Evolutionary conservation across 1,284 basidiomycete species (phyloP), one percentile per base, ranked within the genome.

Genomic region (Sanghuangporus sanghuang): DNA sequence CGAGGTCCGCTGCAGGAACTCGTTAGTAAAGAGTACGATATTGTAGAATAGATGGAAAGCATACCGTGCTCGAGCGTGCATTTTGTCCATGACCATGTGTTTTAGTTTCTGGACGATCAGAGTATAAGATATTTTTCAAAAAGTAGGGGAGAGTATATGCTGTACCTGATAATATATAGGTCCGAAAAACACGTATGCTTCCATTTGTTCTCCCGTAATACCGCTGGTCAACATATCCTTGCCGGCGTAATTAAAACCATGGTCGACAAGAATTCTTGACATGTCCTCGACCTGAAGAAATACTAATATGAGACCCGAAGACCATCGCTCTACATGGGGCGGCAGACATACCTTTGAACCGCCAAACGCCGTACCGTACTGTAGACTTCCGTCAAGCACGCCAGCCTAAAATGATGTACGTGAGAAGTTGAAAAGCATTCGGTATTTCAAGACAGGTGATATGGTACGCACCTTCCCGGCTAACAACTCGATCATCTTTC

Each of bases 61-160:
- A 32, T 46, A 89, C 92, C 93, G 90, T 56, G 96, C 95, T 67
- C 97, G 89, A 68, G 97, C 97, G 72, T 99, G 97, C 97, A 99
- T 99, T 82, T 99, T 99, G 80, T 98, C 96, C 88, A 97, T 93
- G 66, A 98, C 96, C 95, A 96, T 97, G 78, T 96, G 95, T 80
- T 94, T 92, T 61, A 92, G 79, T 89, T 92, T 92, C 90, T 92
- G 16, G 16, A 72, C 61, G 67, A 67, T 52, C 49, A 50, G 63
- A 32, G 32, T 59, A 57, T 63, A 35, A 62, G 36, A 57, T 63
- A 57, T 64, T 3, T 39, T n/a, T 12, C 53, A 62, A 48, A 50
- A 64, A 65, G 42, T 8, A 6, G 14, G 12, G 38, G 35, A 38
- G 6, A 38, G 6, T 12, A 9, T 16, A 7, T 38, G 36, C 67